A percentile compares a stretch with the other conserved stretches of the same genome.
Conservation (phyloP, 129 eudicot genomes). For the Flaveria sonorensis region DNA sequence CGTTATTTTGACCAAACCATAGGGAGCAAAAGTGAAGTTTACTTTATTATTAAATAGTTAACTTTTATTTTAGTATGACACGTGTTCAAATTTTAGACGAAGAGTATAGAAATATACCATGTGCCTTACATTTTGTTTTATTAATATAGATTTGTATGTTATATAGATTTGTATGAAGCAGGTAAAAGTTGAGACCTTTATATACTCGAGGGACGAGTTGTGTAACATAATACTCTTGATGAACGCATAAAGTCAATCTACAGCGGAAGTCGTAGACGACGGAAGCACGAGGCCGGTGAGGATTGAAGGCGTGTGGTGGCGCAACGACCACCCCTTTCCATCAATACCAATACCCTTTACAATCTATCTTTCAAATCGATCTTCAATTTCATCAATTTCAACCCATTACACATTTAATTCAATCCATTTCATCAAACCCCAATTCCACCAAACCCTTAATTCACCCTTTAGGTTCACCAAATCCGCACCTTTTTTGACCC, state of each 20-base stretch:
- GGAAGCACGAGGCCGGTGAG: not conserved
- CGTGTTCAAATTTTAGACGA: too few relatives aligned
- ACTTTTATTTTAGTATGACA: too few relatives aligned
- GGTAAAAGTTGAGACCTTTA: too few relatives aligned
- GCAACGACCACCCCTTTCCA: slow-evolving; percentile 12
- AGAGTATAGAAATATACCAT: too few relatives aligned
- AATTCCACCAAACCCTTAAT: slow-evolving; percentile 1
- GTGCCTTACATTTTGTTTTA: too few relatives aligned
- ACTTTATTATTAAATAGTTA: too few relatives aligned
- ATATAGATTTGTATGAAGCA: too few relatives aligned
- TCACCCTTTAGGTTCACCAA: not conserved
- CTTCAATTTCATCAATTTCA: slow-evolving; percentile 18
- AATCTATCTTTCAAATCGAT: not conserved
- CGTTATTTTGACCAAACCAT: too few relatives aligned
- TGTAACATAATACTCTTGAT: not conserved
- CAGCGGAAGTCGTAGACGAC: not conserved
- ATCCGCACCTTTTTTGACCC: not conserved
- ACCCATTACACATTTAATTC: slow-evolving; percentile 5
- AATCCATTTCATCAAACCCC: not conserved
- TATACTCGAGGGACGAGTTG: not conserved
- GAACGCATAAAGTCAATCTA: slow-evolving; percentile 14
- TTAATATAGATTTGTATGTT: too few relatives aligned
- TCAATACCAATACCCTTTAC: slow-evolving; percentile 5
- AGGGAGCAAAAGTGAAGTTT: too few relatives aligned
- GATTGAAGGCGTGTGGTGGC: slow-evolving; percentile 43